These are phyloP conservation scores for Xylaria curta DNA, from an alignment of 495 filamentous ascomycete species.

Conservation along the genomic window DNA sequence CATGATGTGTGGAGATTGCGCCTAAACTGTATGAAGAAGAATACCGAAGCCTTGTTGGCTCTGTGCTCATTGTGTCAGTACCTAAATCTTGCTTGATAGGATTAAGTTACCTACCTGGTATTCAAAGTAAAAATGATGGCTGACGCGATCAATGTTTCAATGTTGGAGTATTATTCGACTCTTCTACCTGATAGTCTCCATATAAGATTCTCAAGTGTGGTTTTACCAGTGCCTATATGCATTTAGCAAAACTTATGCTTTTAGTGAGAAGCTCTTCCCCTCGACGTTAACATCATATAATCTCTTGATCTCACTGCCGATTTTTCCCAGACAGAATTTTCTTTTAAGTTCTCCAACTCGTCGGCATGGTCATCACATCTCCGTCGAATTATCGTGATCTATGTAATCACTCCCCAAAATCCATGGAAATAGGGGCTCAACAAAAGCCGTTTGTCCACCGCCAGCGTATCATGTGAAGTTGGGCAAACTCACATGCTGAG, in stretches of 20 bases:
- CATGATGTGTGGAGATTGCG: not conserved
- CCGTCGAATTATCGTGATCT: not conserved
- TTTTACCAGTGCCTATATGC: not conserved
- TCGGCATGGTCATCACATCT: not conserved
- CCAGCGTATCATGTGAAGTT: not conserved
- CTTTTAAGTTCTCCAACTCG: conserved; percentile 5
- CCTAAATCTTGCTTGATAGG: not conserved
- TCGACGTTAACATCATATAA: not conserved
- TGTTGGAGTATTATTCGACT: not conserved
- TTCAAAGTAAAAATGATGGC: not conserved
- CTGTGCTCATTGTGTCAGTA: not conserved
- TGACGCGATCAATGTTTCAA: not conserved
- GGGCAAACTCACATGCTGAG: not conserved
- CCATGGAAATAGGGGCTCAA: too few relatives aligned
- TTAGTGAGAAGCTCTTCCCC: not conserved
- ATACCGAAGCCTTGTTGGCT: not conserved
- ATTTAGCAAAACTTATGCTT: not conserved
- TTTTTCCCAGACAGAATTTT: not conserved
- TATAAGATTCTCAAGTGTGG: not conserved
- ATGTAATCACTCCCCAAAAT: not conserved
- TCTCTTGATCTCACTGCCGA: not conserved
- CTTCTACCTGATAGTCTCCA: not conserved
- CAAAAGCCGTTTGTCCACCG: too few relatives aligned
- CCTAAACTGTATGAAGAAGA: not conserved
- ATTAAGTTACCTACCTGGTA: too few relatives aligned